A percentile compares a stretch with the other conserved stretches of the same genome.
Conservation (phyloP, 2,329 filamentous ascomycete genomes). For the Stagonosporopsis chrysanthemi region DNA sequence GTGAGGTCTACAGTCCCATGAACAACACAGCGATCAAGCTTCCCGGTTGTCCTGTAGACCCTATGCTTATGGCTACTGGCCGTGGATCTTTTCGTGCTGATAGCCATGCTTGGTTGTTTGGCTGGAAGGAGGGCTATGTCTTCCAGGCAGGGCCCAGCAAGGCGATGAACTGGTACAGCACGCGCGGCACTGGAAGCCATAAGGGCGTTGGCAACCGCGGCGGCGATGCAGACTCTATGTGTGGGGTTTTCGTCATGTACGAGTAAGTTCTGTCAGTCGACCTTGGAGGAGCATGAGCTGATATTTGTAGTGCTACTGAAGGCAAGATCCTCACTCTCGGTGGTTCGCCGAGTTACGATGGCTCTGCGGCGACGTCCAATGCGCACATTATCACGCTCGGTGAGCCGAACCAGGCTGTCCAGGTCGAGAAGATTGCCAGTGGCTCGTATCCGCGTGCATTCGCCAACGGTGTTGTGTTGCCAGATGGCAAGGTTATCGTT, state of each 20-base stretch:
- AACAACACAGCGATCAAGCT: slow-evolving; percentile 58
- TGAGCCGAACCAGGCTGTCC: not conserved
- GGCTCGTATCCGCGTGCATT: slow-evolving; percentile 44
- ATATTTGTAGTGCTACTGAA: not conserved
- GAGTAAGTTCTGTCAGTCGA: slow-evolving; percentile 41
- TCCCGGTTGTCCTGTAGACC: slow-evolving; percentile 53
- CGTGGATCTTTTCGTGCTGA: slow-evolving; percentile 57
- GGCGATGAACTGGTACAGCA: slow-evolving; percentile 66
- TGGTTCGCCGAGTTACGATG: not conserved
- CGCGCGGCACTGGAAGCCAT: slow-evolving; percentile 52
- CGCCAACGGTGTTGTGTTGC: slow-evolving; percentile 39
- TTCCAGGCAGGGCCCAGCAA: slow-evolving; percentile 65
- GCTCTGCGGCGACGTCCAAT: slow-evolving; percentile 27
- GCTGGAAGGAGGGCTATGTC: slow-evolving; percentile 57
- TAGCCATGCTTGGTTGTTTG: slow-evolving; percentile 64
- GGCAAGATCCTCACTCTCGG: not conserved
- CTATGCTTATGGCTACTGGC: slow-evolving; percentile 60
- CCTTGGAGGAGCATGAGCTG: not conserved
- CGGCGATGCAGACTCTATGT: slow-evolving; percentile 61
- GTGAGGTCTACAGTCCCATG: slow-evolving; percentile 56
- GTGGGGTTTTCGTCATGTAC: slow-evolving; percentile 65
- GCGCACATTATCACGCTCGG: not conserved
- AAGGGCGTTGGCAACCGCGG: slow-evolving; percentile 54
- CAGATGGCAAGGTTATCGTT: slow-evolving; percentile 46
- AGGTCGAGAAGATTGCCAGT: slow-evolving; percentile 20